Conservation (phyloP, 805 yeast species). For the Barnettozyma wickerhamii region DNA sequence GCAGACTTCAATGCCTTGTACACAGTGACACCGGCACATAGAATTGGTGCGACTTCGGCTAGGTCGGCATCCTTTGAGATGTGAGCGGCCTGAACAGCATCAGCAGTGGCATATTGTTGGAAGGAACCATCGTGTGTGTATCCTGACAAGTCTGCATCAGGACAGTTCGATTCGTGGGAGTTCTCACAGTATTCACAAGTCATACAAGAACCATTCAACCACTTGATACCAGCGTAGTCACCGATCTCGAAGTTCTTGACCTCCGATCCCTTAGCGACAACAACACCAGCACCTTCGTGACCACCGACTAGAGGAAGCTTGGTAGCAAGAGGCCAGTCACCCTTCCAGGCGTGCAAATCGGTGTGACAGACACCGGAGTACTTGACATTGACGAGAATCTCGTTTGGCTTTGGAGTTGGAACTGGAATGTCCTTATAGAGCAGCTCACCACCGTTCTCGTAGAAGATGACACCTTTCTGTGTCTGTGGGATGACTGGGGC, state of each 20-base stretch:
- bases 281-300: slow-evolving; percentile 73
- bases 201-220: slow-evolving; percentile 69
- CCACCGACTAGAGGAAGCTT: slow-evolving; percentile 66
- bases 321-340: slow-evolving; percentile 43
- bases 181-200: slow-evolving; percentile 60
- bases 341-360: slow-evolving; percentile 58
- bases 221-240: slow-evolving; percentile 64
- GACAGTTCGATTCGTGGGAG: slow-evolving; percentile 62
- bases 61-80: slow-evolving; percentile 58
- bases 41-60: slow-evolving; percentile 52
- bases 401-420: slow-evolving; percentile 60
- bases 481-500: slow-evolving; percentile 38
- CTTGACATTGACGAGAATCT: slow-evolving; percentile 60
- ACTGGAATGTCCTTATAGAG: slow-evolving; percentile 50
- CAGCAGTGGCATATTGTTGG: slow-evolving; percentile 66
- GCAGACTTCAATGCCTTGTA: slow-evolving; percentile 68
- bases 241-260: slow-evolving; percentile 61
- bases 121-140: slow-evolving; percentile 38
- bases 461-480: slow-evolving; percentile 51
- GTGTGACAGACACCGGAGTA: slow-evolving; percentile 77
- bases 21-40: slow-evolving; percentile 45
- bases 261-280: slow-evolving; percentile 58
- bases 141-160: slow-evolving; percentile 67
- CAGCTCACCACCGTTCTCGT: slow-evolving; percentile 46
- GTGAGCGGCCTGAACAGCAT: slow-evolving; percentile 59